Conservation (phyloP, 441 rosid genomes). For the Dalechampia spathulata region DNA sequence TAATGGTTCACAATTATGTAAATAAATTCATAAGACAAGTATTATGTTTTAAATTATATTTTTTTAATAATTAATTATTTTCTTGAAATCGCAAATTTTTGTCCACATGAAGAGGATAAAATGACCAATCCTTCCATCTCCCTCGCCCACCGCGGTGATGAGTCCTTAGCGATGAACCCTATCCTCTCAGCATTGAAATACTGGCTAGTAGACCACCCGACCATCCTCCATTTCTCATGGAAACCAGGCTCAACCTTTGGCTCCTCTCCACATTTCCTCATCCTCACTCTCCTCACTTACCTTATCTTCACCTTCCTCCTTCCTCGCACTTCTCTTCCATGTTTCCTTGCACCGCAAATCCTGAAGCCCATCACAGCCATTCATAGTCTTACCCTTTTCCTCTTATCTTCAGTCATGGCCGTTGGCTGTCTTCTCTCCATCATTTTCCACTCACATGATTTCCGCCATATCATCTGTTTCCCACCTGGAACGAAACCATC, state of each 20-base stretch:
- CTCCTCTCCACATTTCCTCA: slow-evolving; percentile 53
- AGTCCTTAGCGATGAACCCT: not conserved
- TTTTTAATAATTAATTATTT: no score
- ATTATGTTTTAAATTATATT: no score
- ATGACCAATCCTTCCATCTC: not conserved
- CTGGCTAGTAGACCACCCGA: slow-evolving; percentile 64
- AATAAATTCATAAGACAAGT: no score
- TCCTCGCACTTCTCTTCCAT: slow-evolving; percentile 20
- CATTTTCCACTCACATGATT: slow-evolving; percentile 14
- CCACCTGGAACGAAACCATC: slow-evolving; percentile 30
- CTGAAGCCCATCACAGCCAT: slow-evolving; percentile 51
- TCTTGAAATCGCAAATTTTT: no score
- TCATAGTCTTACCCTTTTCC: slow-evolving; percentile 45
- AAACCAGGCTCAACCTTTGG: slow-evolving; percentile 44
- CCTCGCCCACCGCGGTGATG: slow-evolving; percentile 5
- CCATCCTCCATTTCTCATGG: slow-evolving; percentile 61
- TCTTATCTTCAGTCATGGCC: slow-evolving; percentile 49
- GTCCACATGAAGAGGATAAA: no score
- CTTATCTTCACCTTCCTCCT: slow-evolving; percentile 44
- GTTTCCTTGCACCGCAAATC: slow-evolving; percentile 23
- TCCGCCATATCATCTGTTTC: slow-evolving; percentile 40
- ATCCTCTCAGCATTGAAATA: slow-evolving; percentile 26
- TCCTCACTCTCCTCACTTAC: slow-evolving; percentile 36
- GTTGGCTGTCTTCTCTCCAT: slow-evolving; percentile 49
- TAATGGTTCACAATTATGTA: no score